Conservation (phyloP, 495 filamentous ascomycete species). For the Penicillium subrubescens region DNA sequence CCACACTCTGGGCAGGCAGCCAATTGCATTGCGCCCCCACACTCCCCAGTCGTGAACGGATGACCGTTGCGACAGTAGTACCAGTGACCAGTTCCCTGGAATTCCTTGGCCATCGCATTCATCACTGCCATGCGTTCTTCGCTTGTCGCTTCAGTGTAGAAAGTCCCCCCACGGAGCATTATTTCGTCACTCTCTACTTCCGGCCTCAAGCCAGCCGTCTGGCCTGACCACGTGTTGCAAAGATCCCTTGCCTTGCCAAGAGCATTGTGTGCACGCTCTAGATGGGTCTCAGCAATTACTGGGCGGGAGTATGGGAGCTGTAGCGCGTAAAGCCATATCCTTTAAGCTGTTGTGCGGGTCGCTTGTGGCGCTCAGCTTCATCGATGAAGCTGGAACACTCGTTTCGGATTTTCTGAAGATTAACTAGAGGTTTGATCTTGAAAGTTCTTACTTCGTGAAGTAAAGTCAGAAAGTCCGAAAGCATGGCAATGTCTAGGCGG, state of each 20-base stretch:
- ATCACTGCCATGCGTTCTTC: constrained; percentile 12
- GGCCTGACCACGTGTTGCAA: not conserved
- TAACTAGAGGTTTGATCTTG: constrained; percentile 21
- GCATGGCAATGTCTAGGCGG: constrained; percentile 56
- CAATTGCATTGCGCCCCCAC: constrained; percentile 67
- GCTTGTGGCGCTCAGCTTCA: not conserved
- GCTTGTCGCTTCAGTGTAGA: constrained; percentile 3
- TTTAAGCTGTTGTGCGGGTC: constrained; percentile 28
- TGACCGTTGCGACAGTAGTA: constrained; percentile 69
- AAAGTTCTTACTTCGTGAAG: not conserved
- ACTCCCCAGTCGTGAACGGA: constrained; percentile 74
- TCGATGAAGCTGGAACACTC: constrained; percentile 28
- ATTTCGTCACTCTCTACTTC: constrained; percentile 7
- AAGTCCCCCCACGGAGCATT: not conserved
- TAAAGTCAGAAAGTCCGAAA: constrained; percentile 24
- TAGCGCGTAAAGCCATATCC: constrained; percentile 38
- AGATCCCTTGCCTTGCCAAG: not conserved
- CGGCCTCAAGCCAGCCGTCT: not conserved
- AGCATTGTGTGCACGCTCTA: not conserved
- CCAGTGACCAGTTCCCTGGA: constrained; percentile 64
- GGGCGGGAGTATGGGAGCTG: constrained; percentile 25
- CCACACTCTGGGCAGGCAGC: constrained; percentile 68
- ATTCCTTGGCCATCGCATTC: constrained; percentile 47
- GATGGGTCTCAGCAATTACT: constrained; percentile 19
- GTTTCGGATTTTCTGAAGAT: constrained; percentile 39